These are phyloP conservation scores for Carex arenaria DNA, from an alignment of 202 grass and related monocot species.

Conservation along the genomic window DNA sequence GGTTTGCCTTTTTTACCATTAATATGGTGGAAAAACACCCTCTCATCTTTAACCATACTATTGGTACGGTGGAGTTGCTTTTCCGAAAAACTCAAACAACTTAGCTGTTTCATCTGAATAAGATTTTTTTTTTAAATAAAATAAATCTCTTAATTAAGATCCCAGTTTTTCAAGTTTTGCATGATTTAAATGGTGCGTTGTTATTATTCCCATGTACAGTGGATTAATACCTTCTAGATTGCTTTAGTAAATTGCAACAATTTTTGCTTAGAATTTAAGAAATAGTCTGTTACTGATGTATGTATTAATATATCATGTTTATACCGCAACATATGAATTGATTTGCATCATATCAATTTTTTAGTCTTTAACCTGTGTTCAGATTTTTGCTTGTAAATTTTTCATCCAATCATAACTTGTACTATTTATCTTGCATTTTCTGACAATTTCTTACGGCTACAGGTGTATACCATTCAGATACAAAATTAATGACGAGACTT, in stretches of 20 bases:
- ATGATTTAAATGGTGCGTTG: not conserved
- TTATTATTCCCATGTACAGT: not conserved
- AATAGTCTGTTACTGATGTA: not conserved
- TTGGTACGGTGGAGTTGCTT: too few relatives aligned
- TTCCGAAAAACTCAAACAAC: too few relatives aligned
- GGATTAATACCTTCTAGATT: not conserved
- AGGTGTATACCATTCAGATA: conserved; percentile 96
- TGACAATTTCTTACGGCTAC: not conserved
- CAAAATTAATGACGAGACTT: conserved; percentile 35
- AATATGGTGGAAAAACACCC: too few relatives aligned
- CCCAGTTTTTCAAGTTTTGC: not conserved
- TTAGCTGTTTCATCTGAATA: too few relatives aligned
- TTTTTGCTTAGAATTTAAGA: not conserved
- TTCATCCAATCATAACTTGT: not conserved
- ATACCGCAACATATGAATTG: not conserved
- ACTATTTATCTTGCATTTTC: not conserved
- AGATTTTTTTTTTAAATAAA: too few relatives aligned
- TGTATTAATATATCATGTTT: not conserved
- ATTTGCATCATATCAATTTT: not conserved
- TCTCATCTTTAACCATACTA: too few relatives aligned
- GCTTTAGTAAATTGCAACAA: not conserved
- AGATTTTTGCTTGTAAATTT: not conserved
- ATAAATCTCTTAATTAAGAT: too few relatives aligned
- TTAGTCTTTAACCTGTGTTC: not conserved
- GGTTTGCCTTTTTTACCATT: too few relatives aligned